Percentiles rank a stretch among this genome's conserved stretches.
phyloP scores from a whole-genome alignment of 2,329 filamentous ascomycete genomes.

The Coccinonectria pachysandricola region DNA sequence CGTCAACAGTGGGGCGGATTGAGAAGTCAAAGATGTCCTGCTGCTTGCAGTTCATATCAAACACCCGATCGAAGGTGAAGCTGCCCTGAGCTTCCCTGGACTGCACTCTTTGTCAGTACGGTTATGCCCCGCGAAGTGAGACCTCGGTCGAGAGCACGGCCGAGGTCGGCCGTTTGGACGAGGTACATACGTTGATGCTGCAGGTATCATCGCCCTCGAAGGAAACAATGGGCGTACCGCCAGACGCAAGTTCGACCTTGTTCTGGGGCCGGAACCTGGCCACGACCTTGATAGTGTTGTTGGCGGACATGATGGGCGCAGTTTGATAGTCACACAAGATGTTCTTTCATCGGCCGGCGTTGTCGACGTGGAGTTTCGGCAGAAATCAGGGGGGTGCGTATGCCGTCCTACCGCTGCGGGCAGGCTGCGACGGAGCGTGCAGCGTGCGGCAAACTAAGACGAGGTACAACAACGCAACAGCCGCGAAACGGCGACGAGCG shows the following conservation, averaged over 20 bases:
- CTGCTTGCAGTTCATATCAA: slow-evolving; percentile 86
- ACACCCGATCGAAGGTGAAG: slow-evolving; percentile 97
- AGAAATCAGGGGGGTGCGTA: slow-evolving; percentile 12
- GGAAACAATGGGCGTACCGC: slow-evolving; percentile 81
- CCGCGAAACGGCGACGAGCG: slow-evolving; percentile 17
- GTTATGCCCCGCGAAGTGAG: too few relatives aligned
- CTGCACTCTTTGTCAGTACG: slow-evolving; percentile 37
- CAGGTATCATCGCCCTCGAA: slow-evolving; percentile 89
- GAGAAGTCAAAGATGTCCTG: slow-evolving; percentile 97
- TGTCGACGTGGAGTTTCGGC: slow-evolving; percentile 9
- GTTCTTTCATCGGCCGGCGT: slow-evolving; percentile 17
- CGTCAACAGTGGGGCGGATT: slow-evolving; percentile 89
- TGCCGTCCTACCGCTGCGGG: slow-evolving; percentile 14
- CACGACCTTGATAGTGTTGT: slow-evolving; percentile 74
- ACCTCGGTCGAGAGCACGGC: too few relatives aligned
- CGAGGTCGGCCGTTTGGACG: too few relatives aligned
- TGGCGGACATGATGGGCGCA: slow-evolving; percentile 39
- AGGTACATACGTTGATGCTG: slow-evolving; percentile 59
- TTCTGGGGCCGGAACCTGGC: slow-evolving; percentile 97
- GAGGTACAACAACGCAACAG: slow-evolving; percentile 11
- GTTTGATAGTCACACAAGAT: slow-evolving; percentile 12
- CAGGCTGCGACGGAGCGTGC: slow-evolving; percentile 6
- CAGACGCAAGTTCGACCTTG: slow-evolving; percentile 79
- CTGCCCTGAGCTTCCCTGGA: slow-evolving; percentile 72
- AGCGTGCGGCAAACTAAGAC: too few relatives aligned